Evolutionary conservation across 306 rosid genomes (phyloP).

Genomic region (Oxytropis ochrocephala): DNA sequence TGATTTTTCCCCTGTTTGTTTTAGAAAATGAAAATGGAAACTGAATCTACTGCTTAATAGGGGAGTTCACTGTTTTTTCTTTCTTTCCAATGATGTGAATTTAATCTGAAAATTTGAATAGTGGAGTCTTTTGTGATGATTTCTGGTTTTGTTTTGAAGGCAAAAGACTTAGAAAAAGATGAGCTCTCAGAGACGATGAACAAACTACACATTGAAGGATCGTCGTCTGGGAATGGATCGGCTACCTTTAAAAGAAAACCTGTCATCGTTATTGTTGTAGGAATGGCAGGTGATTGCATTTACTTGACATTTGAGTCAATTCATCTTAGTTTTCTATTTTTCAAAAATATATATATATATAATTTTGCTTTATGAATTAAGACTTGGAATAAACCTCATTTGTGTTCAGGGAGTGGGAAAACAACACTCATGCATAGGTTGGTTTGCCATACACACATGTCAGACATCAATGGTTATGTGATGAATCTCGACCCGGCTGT

Average conservation of each 20-base stretch:
- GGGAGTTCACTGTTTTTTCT: too few species aligned
- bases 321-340: background rate
- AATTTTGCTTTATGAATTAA: background rate
- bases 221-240: slow-evolving; percentile 42
- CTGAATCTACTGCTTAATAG: too few species aligned
- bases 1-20: background rate
- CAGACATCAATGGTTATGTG: slow-evolving; percentile 62
- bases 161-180: slow-evolving; percentile 44
- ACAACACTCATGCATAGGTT: slow-evolving; percentile 74
- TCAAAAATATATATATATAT: background rate
- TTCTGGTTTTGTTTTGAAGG: slow-evolving; percentile 28
- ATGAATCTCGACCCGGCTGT: slow-evolving; percentile 95
- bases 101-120: background rate
- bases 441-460: slow-evolving; percentile 59
- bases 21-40: background rate
- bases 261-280: slow-evolving; percentile 72
- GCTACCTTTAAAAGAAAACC: slow-evolving; percentile 67
- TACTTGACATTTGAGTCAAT: background rate
- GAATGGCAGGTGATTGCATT: slow-evolving; percentile 76
- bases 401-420: slow-evolving; percentile 79
- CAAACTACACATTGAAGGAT: slow-evolving; percentile 60
- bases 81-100: too few species aligned
- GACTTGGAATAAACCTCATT: background rate
- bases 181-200: slow-evolving; percentile 53
- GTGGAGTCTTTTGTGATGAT: background rate